Evolutionary conservation across 2,329 filamentous ascomycete species (phyloP), one percentile per base, ranked within the genome.

Genomic region (Scedosporium aurantiacum): DNA sequence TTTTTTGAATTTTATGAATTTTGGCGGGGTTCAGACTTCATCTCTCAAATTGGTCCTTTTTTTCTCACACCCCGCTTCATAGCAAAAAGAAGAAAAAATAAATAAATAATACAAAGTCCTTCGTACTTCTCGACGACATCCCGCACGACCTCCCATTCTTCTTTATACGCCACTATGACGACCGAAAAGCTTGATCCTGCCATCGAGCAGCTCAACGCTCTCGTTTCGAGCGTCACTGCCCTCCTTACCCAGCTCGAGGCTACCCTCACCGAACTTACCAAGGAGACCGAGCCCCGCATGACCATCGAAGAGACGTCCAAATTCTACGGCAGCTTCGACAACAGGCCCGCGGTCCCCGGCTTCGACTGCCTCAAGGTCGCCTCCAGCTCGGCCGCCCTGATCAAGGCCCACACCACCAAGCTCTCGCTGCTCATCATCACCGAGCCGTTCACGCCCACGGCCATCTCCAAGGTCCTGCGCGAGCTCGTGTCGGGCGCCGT

Each of bases 371-470:
- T 96, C 25, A 75, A 84, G 14, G 80, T 93, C 62, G 84, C 92
- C 40, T 82, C 83, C 67, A 87, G 92, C 67, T 82, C 89, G 0
- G 83, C 90, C 0, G 82, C 80, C 27, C 79, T 95, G 4, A 83
- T 96, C 63, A 86, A 84, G 70, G 90, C 91, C 0, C 91, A 97
- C 70, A 83, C 87, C 1, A 96, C 91, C 5, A 96, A 96, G 65
- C 80, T 97, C 27, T 93, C 90, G 0, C 85, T 97, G 0, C 82
- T 97, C 12, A 83, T 94, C 1, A 88, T 95, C 68, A 96, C 90
- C 68, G 82, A 90, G 18, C 92, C 93, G 0, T 95, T 96, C 66
- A 94, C 91, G 0, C 86, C 90, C 0, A 85, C 86, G 0, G 92
- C 90, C 4, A 79, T 96, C 40, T 76, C 74, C 8, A 85, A 81